Percentiles rank a stretch among this genome's conserved stretches.
These are phyloP conservation scores for Ophiostoma himal-ulmi DNA, from an alignment of 2,329 filamentous ascomycete genomes.

Conservation along the genomic window DNA sequence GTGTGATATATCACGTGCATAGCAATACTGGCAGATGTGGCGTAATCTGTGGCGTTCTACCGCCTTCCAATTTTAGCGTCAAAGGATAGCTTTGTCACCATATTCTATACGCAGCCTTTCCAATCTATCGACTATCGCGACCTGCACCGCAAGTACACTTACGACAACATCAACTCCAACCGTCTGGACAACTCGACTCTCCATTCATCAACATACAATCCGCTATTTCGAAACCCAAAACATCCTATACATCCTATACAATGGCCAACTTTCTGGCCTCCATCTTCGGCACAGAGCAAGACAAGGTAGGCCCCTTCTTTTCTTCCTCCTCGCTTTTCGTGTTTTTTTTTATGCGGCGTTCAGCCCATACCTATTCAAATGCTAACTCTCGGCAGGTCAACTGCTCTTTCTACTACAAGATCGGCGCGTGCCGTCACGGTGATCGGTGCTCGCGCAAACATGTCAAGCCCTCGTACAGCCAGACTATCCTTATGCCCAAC, in stretches of 20 bases:
- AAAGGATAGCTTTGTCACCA: neutral
- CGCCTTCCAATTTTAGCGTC: conserved; percentile 17
- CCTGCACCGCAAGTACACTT: neutral
- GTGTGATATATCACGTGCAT: conserved; percentile 12
- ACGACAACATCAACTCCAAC: neutral
- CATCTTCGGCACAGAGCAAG: conserved; percentile 99
- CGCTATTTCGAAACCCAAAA: neutral
- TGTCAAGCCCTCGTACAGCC: conserved; percentile 96
- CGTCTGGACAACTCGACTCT: neutral
- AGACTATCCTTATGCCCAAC: conserved; percentile 96
- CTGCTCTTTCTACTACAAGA: conserved; percentile 99
- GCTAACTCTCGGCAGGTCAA: conserved; percentile 55
- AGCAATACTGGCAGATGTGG: conserved; percentile 1
- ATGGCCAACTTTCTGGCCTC: conserved; percentile 99
- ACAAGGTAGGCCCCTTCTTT: conserved; percentile 53
- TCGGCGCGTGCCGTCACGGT: conserved; percentile 95
- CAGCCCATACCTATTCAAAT: neutral
- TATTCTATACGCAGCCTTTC: neutral
- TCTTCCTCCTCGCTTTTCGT: neutral
- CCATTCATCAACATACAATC: neutral
- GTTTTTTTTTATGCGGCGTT: conserved; percentile 25
- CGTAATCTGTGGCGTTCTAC: conserved; percentile 23
- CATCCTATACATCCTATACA: conserved; percentile 25
- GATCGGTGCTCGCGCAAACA: conserved; percentile 98
- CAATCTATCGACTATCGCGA: neutral